phyloP scores from a whole-genome alignment of 345 rosid species.

The Linum usitatissimum region DNA sequence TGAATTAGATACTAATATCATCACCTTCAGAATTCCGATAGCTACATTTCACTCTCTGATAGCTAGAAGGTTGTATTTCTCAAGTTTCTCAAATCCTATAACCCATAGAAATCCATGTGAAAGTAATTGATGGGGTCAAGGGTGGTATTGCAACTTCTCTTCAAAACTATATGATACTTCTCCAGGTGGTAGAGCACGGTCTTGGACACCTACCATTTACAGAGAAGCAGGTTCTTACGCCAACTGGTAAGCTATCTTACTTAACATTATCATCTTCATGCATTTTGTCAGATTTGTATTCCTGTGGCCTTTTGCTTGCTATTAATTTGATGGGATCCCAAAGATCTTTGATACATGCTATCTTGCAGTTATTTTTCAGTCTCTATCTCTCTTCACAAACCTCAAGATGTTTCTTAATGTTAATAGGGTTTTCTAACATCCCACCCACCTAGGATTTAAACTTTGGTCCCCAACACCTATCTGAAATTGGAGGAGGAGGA shows the following conservation, averaged over 20 bases:
- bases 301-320: not conserved
- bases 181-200: conserved; percentile 96
- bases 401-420: not conserved
- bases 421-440: not conserved
- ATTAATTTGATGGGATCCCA: not conserved
- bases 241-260: conserved; percentile 61
- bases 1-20: too few relatives aligned
- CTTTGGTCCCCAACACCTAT: too few relatives aligned
- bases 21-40: not conserved
- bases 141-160: not conserved
- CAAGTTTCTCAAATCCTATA: not conserved
- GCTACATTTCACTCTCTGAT: not conserved
- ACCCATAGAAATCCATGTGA: not conserved
- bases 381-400: too few relatives aligned
- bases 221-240: conserved; percentile 91
- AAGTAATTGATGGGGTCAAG: not conserved
- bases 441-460: not conserved
- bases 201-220: conserved; percentile 96
- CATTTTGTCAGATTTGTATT: not conserved
- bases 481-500: too few relatives aligned
- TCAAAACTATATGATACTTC: conserved; percentile 8
- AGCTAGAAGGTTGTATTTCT: not conserved
- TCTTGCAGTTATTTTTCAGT: not conserved
- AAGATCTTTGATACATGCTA: not conserved
- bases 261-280: conserved; percentile 1